phyloP scores from a whole-genome alignment of 768 basidiomycete species.

The Melanogaster broomeanus region DNA sequence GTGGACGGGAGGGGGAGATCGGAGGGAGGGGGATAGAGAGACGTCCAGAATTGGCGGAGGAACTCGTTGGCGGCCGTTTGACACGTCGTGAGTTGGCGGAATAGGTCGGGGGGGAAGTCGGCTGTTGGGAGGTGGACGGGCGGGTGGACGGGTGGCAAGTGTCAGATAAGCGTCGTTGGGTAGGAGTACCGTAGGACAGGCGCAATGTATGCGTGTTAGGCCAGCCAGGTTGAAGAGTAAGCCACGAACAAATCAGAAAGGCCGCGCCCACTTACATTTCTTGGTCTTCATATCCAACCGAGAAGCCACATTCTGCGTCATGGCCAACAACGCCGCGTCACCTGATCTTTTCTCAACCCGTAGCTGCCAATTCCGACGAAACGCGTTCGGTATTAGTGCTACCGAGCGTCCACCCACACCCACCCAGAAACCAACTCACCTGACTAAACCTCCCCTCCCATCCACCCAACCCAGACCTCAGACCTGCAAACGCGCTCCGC shows the following conservation, averaged over 20 bases:
- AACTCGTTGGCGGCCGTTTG: conserved; percentile 96
- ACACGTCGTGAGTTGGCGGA: conserved; percentile 83
- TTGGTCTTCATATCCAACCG: conserved; percentile 65
- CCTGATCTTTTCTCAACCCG: conserved; percentile 68
- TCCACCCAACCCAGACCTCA: conserved; percentile 46
- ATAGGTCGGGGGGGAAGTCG: conserved; percentile 76
- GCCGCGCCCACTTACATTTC: conserved; percentile 52
- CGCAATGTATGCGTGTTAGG: too few relatives aligned
- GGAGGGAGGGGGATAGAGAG: conserved; percentile 73
- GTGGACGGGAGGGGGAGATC: conserved; percentile 61
- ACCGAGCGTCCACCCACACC: too few relatives aligned
- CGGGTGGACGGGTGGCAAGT: background rate
- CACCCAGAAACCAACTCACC: conserved; percentile 39
- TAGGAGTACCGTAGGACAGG: too few relatives aligned
- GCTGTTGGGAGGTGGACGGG: conserved; percentile 40
- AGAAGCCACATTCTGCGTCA: conserved; percentile 81
- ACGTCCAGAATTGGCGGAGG: conserved; percentile 92
- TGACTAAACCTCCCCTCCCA: conserved; percentile 63
- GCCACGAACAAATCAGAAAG: background rate
- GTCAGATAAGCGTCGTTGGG: too few relatives aligned
- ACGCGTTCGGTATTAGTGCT: background rate
- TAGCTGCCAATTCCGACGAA: conserved; percentile 41
- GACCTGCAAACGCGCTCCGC: conserved; percentile 46
- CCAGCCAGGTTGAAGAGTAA: background rate
- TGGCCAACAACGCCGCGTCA: conserved; percentile 65